Evolutionary conservation across 768 basidiomycete genomes (phyloP), one percentile per base, ranked within the genome.

Genomic region (Chalciporus chontae): DNA sequence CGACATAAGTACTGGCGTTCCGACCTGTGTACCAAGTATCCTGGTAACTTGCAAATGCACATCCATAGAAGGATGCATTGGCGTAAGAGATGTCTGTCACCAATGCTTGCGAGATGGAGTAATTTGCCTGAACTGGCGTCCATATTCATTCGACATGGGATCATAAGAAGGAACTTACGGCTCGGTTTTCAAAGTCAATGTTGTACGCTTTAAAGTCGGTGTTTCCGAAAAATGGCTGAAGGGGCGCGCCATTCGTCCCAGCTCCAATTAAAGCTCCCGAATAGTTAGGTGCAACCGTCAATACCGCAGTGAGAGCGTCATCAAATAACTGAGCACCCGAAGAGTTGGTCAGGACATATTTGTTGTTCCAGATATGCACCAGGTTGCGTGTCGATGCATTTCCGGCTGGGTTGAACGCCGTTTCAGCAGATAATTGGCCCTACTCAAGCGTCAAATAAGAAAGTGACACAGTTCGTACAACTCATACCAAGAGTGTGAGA

Each of bases 1-100:
- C 74, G 5, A 80, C 78, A 59, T 80, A 83, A 0, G 80, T 80
- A 60, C 76, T 78, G 1, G 71, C 79, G 51, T 79, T 81, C 7
- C 76, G 67, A 3, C 83, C 83, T 0, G 80, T 81, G 56, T 81
- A 83, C 77, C 81, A 80, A 0, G 83, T 84, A 27, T 52, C 51
- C 21, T 39, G 36, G 8, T 1, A 32, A 39, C 45, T 43, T 23
- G 36, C 27, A 27, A 84, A 83, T 1, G 77, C 71, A 54, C 80
- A 83, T 0, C 78, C 79, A 54, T 83, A 84, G 65, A 83, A 83
- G 1, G 81, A 82, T 3, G 80, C 81, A 54, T 84, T 83, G 6
- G 81, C 77, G 52, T 83, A 83, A 1, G 80, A 80, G 19, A 82
- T 79, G 51, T 80, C 78, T 2, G 78, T 81, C n/a, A 79, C 81